Conservation (phyloP, 148 eudicot genomes). For the Cornus suecica region DNA sequence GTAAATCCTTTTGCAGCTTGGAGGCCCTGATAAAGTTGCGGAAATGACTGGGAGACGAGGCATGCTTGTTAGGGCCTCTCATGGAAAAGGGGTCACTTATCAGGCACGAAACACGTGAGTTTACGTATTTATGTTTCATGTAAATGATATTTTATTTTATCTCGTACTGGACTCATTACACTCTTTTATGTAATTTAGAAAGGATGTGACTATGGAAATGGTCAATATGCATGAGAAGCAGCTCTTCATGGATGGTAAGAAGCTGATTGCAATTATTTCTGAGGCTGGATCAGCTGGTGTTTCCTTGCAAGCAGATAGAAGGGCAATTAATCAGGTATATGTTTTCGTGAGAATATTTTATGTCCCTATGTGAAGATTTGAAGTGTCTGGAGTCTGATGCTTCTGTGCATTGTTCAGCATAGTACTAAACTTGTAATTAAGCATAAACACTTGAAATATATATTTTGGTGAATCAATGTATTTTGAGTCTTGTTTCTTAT, state of each 20-base stretch:
- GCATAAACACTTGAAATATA: constrained; percentile 2
- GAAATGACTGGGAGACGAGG: constrained; percentile 96
- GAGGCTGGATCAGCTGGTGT: constrained; percentile 99
- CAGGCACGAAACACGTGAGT: constrained; percentile 96
- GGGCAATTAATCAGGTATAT: constrained; percentile 87
- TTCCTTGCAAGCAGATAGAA: constrained; percentile 96
- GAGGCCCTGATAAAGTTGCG: constrained; percentile 96
- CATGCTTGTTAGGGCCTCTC: constrained; percentile 87
- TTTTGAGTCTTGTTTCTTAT: constrained; percentile 4
- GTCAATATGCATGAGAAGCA: constrained; percentile 98
- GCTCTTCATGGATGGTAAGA: constrained; percentile 88
- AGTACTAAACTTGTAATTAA: not conserved
- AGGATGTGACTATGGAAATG: constrained; percentile 97
- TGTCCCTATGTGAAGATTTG: not conserved
- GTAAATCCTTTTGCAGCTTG: constrained; percentile 57
- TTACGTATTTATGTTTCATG: not conserved
- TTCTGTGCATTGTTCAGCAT: not conserved
- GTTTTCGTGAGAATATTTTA: not conserved
- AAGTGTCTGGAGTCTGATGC: not conserved
- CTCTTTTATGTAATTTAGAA: constrained; percentile 43
- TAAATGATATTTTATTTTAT: not conserved
- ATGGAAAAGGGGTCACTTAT: constrained; percentile 93
- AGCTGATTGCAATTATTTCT: constrained; percentile 87
- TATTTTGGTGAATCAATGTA: not conserved
- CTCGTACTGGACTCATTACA: constrained; percentile 4